These are phyloP conservation scores for Magnaporthiopsis rhizophila DNA, from an alignment of 2,329 filamentous ascomycete genomes.

Conservation along the genomic window DNA sequence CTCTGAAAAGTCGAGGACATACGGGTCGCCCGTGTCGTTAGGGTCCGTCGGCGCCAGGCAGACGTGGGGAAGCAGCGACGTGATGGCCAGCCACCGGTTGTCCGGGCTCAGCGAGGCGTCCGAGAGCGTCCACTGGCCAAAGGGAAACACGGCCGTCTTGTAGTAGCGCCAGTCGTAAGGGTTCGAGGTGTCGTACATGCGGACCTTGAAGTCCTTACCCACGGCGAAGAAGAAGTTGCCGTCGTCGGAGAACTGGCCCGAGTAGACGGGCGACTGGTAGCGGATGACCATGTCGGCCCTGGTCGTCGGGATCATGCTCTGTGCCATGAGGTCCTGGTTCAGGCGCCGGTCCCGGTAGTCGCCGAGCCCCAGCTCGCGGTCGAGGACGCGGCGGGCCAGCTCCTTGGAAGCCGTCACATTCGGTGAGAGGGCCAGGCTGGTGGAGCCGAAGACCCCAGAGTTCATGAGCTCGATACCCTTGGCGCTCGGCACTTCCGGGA, in stretches of 20 bases:
- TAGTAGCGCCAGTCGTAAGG: conserved; percentile 95
- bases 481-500: conserved; percentile 79
- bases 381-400: conserved; percentile 64
- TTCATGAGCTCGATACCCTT: conserved; percentile 72
- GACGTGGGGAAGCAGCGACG: conserved; percentile 75
- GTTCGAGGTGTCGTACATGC: conserved; percentile 96
- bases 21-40: conserved; percentile 70
- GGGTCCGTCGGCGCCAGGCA: conserved; percentile 85
- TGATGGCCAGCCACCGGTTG: conserved; percentile 87
- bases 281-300: conserved; percentile 81
- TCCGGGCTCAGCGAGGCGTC: conserved; percentile 87
- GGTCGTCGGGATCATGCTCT: conserved; percentile 70
- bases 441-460: conserved; percentile 70
- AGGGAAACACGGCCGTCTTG: conserved; percentile 79
- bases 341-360: conserved; percentile 49
- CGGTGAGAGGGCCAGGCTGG: conserved; percentile 40
- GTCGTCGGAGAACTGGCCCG: conserved; percentile 92
- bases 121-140: conserved; percentile 91
- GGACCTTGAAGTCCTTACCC: conserved; percentile 85
- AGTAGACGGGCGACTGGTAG: conserved; percentile 81
- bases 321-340: conserved; percentile 56
- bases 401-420: conserved; percentile 37
- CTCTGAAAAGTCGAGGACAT: conserved; percentile 64
- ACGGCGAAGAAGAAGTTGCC: conserved; percentile 96
- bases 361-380: conserved; percentile 72